These are phyloP conservation scores for Teratosphaeria pseudoeucalypti DNA, from an alignment of 2,329 filamentous ascomycete genomes.

Conservation along the genomic window DNA sequence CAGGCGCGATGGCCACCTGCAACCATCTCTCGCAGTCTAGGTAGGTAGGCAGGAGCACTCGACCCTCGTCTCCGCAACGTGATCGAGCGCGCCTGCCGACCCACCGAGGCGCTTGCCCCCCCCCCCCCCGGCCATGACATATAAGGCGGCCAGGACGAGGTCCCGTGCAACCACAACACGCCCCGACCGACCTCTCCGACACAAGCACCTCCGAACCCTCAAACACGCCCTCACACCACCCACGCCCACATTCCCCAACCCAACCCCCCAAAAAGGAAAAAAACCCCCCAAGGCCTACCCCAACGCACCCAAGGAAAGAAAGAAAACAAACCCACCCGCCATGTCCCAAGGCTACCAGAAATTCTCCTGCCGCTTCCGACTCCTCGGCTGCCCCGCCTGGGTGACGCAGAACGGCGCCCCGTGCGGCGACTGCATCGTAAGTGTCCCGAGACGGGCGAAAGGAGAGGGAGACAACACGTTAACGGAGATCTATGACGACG, in stretches of 20 bases:
- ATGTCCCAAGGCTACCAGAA: constrained; percentile 7
- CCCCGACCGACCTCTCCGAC: no score
- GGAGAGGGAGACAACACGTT: not conserved
- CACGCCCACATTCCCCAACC: no score
- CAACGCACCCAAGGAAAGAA: no score
- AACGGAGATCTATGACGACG: not conserved
- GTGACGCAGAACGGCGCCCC: constrained; percentile 13
- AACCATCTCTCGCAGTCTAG: no score
- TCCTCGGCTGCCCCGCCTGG: constrained; percentile 6
- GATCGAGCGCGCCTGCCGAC: no score
- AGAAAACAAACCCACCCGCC: not conserved
- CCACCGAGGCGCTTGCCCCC: not conserved
- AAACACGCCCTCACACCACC: no score
- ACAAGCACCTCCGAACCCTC: no score
- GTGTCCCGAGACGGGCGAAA: not conserved
- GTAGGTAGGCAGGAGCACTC: no score
- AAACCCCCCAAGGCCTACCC: no score
- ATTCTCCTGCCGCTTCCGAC: constrained; percentile 9
- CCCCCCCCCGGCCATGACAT: not conserved
- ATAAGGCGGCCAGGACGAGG: not conserved
- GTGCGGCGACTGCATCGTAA: constrained; percentile 13
- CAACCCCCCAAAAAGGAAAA: no score
- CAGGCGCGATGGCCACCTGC: not conserved
- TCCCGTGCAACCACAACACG: not conserved
- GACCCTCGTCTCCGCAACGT: no score